A percentile compares a stretch with the other conserved stretches of the same genome.
Conservation (phyloP, 1,284 basidiomycete species). For the Heliocybe sulcata region DNA sequence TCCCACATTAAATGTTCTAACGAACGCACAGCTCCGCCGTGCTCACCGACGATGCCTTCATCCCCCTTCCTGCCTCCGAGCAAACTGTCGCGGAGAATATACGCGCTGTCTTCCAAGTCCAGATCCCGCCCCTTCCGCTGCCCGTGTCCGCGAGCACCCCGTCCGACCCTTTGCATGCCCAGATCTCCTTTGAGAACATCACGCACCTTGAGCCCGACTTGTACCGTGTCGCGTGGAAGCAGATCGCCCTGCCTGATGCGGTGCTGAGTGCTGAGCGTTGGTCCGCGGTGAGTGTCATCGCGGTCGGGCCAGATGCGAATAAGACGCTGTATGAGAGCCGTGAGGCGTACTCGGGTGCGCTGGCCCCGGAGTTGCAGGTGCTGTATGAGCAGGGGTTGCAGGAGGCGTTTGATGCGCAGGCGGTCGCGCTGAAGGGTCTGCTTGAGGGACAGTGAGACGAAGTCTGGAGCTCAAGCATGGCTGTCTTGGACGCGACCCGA, state of each 20-base stretch:
- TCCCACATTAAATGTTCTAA: not conserved
- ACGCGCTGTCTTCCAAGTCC: constrained; percentile 18
- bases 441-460: constrained; percentile 10
- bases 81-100: constrained; percentile 11
- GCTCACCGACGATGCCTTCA: constrained; percentile 17
- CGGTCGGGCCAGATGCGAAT: constrained; percentile 13
- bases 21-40: constrained; percentile 16
- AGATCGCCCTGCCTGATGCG: constrained; percentile 16
- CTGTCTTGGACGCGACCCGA: too few relatives aligned
- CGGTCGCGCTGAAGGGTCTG: constrained; percentile 16
- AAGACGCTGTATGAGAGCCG: constrained; percentile 21
- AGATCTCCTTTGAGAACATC: constrained; percentile 22
- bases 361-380: constrained; percentile 13
- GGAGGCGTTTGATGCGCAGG: constrained; percentile 19
- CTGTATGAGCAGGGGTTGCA: constrained; percentile 15
- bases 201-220: constrained; percentile 17
- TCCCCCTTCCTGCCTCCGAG: constrained; percentile 17
- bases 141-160: constrained; percentile 20
- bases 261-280: constrained; percentile 20
- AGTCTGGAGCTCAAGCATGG: too few relatives aligned
- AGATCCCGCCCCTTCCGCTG: constrained; percentile 20
- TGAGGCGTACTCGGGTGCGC: constrained; percentile 17
- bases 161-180: constrained; percentile 16
- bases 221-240: constrained; percentile 18
- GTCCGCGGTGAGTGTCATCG: constrained; percentile 14